Evolutionary conservation across 169 alveolate genomes (phyloP), one percentile per base, ranked within the genome.

Genomic region (Plasmodium malariae): DNA sequence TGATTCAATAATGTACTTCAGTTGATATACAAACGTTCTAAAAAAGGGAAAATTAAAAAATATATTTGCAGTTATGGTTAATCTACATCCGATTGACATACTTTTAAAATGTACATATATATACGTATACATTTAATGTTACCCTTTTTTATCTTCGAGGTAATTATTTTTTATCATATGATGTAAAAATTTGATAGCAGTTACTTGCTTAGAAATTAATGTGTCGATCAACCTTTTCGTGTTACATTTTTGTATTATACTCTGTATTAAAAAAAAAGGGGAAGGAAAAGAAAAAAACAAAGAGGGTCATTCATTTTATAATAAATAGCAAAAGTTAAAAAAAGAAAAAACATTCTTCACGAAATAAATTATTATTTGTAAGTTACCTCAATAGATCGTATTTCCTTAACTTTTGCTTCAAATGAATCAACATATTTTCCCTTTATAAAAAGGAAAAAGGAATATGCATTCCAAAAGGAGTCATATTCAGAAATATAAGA

Each of bases 351-450:
- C 6, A 37, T 34, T 51, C 21, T 73, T 21, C 11, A 60, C 36
- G 7, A 37, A 37, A 24, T 19, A 26, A 26, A 4, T 73, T 37
- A 30, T 17, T 51, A 54, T n/a, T 34, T 63, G 0, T 32, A 40
- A 0, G 2, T 26, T 83, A 83, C 91, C 73, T 83, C 91, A 32
- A 83, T 36, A 11, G 91, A 83, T 17, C 91, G 80, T 40, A 83
- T 83, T 67, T 83, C 91, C 91, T 83, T 83, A 11, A 83, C 49
- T 28, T 67, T 83, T 67, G 80, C 55, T 19, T 78, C 63, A 57
- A 62, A 78, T 14, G 91, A 36, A 34, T 86, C 87, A 14, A 6
- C 30, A 74, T 40, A 71, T 30, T 74, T 57, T 11, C 92, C 92
- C 19, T 72, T 71, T 72, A 72, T 40, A 73, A 62, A 71, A 48